Conservation (phyloP, 169 alveolate species). For the Plasmodium gonderi region DNA sequence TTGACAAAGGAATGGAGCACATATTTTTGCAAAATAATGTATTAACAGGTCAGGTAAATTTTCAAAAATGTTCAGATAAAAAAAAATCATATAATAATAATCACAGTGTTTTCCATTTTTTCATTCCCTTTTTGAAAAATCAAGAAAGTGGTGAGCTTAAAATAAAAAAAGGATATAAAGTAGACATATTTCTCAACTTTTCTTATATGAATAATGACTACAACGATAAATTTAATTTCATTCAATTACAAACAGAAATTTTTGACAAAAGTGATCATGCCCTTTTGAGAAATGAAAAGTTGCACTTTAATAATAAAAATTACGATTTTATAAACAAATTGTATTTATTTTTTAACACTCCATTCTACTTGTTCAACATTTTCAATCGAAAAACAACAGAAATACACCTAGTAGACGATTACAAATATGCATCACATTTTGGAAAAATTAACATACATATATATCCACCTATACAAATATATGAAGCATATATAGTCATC, state of each 20-base stretch:
- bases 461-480: slow-evolving; percentile 50
- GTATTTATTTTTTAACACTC: slow-evolving; percentile 55
- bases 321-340: slow-evolving; percentile 56
- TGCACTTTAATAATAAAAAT: slow-evolving; percentile 44
- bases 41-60: slow-evolving; percentile 52
- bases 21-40: slow-evolving; percentile 34
- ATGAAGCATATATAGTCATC: slow-evolving; percentile 32
- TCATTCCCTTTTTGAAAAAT: slow-evolving; percentile 19
- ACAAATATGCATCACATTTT: slow-evolving; percentile 11
- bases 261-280: neutral
- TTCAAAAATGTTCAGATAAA: slow-evolving; percentile 9
- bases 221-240: slow-evolving; percentile 41
- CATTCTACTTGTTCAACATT: slow-evolving; percentile 54
- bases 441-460: slow-evolving; percentile 32
- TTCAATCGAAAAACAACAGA: slow-evolving; percentile 18
- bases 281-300: slow-evolving; percentile 42
- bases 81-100: neutral
- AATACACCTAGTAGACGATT: slow-evolving; percentile 14
- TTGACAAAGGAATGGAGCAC: slow-evolving; percentile 13
- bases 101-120: slow-evolving; percentile 2
- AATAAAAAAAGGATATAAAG: slow-evolving; percentile 53
- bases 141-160: slow-evolving; percentile 10
- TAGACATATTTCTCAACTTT: slow-evolving; percentile 37
- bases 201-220: slow-evolving; percentile 51
- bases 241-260: slow-evolving; percentile 41